These are phyloP conservation scores for Benincasa hispida DNA, from an alignment of 306 rosid genomes.

Conservation along the genomic window DNA sequence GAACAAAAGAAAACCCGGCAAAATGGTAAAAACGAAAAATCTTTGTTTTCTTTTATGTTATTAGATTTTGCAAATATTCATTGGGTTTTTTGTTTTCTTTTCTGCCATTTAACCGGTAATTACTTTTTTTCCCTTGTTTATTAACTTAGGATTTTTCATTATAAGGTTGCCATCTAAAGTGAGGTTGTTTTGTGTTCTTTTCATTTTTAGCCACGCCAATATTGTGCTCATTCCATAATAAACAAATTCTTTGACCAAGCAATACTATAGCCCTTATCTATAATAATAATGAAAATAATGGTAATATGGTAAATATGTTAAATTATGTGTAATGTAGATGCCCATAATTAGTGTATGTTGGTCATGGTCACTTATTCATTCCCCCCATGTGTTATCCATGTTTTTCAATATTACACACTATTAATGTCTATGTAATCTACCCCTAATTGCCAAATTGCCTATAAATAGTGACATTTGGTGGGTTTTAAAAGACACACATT, in stretches of 20 bases:
- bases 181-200: background rate
- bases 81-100: background rate
- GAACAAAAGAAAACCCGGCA: background rate
- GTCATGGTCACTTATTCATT: no score
- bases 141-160: background rate
- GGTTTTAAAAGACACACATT: no score
- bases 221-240: background rate
- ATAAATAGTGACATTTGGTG: no score
- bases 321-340: no score
- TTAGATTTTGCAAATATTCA: background rate
- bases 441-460: no score
- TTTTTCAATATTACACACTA: no score
- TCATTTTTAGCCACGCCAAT: background rate
- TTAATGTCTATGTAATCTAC: no score
- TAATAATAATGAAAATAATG: no score
- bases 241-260: background rate
- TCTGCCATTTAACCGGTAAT: background rate
- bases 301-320: no score
- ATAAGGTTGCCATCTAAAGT: background rate
- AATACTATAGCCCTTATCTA: no score
- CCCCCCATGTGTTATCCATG: no score
- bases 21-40: background rate
- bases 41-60: background rate
- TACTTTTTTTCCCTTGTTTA: background rate
- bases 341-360: no score